phyloP scores from a whole-genome alignment of 176 grass and related monocot species.

The Aegilops bicornis region DNA sequence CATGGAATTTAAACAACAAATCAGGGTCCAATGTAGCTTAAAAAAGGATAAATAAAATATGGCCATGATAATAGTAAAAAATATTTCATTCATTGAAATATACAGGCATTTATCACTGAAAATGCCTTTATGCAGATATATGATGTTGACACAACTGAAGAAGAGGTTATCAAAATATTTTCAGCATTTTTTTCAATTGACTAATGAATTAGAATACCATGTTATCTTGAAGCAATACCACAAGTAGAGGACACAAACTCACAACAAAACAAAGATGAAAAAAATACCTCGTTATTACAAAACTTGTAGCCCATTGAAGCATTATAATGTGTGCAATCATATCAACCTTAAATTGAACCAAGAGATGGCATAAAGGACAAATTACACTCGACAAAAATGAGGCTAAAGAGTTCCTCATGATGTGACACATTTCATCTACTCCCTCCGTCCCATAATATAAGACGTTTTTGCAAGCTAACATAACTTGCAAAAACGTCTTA shows the following conservation, averaged over 20 bases:
- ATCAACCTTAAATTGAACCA: neutral
- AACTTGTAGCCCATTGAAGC: neutral
- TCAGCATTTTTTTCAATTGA: neutral
- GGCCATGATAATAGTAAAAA: slow-evolving; percentile 9
- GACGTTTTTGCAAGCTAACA: no score
- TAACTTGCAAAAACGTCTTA: no score
- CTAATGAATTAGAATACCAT: slow-evolving; percentile 9
- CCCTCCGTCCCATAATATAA: no score
- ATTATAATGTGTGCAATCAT: neutral
- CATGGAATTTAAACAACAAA: slow-evolving; percentile 2
- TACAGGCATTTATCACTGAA: slow-evolving; percentile 11
- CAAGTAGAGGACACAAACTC: slow-evolving; percentile 7
- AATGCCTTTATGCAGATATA: neutral
- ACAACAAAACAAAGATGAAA: slow-evolving; percentile 12
- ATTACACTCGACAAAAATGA: neutral
- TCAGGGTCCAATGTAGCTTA: neutral
- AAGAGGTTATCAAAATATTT: neutral
- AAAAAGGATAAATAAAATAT: neutral
- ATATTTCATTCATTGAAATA: slow-evolving; percentile 22
- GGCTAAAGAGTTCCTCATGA: neutral
- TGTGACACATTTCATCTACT: neutral
- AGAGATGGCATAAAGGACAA: neutral
- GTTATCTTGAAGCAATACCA: neutral
- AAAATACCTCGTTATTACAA: neutral
- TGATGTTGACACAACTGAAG: neutral